phyloP scores from a whole-genome alignment of 2,329 filamentous ascomycete genomes.

The Colletotrichum horii region DNA sequence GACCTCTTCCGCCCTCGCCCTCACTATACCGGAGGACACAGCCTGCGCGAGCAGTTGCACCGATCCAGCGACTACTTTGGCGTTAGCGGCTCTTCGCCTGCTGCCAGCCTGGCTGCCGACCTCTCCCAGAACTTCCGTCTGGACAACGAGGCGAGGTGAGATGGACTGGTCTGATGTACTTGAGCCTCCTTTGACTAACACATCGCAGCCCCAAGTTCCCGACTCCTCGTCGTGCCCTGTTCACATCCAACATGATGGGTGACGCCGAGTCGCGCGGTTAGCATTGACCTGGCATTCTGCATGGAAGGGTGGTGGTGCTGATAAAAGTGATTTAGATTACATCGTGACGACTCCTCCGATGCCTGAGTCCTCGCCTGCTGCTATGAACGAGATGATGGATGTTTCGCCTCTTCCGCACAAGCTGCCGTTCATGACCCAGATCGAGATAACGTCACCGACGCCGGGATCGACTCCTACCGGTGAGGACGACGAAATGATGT shows the following conservation, averaged over 20 bases:
- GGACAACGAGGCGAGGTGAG: slow-evolving; percentile 82
- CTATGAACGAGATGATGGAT: slow-evolving; percentile 81
- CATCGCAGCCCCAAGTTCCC: slow-evolving; percentile 74
- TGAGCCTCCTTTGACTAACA: slow-evolving; percentile 23
- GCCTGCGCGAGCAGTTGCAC: slow-evolving; percentile 77
- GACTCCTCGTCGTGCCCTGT: slow-evolving; percentile 84
- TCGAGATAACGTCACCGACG: slow-evolving; percentile 76
- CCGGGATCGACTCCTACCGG: slow-evolving; percentile 56
- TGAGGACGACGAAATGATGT: slow-evolving; percentile 55
- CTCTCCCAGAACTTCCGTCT: slow-evolving; percentile 97
- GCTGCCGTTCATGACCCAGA: slow-evolving; percentile 67
- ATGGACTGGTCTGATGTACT: slow-evolving; percentile 29
- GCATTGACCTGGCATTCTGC: slow-evolving; percentile 30
- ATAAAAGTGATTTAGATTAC: slow-evolving; percentile 57
- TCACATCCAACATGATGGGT: slow-evolving; percentile 74
- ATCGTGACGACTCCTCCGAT: slow-evolving; percentile 81
- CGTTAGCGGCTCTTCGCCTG: slow-evolving; percentile 87
- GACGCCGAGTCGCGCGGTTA: slow-evolving; percentile 64
- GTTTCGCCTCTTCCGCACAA: slow-evolving; percentile 94
- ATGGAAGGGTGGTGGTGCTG: slow-evolving; percentile 15
- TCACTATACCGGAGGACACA: slow-evolving; percentile 61
- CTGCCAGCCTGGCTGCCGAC: slow-evolving; percentile 88
- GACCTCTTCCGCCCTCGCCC: slow-evolving; percentile 59
- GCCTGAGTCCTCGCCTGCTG: slow-evolving; percentile 79
- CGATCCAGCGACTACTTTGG: slow-evolving; percentile 80